phyloP scores from a whole-genome alignment of 2,329 filamentous ascomycete genomes.

The Cytospora mali region DNA sequence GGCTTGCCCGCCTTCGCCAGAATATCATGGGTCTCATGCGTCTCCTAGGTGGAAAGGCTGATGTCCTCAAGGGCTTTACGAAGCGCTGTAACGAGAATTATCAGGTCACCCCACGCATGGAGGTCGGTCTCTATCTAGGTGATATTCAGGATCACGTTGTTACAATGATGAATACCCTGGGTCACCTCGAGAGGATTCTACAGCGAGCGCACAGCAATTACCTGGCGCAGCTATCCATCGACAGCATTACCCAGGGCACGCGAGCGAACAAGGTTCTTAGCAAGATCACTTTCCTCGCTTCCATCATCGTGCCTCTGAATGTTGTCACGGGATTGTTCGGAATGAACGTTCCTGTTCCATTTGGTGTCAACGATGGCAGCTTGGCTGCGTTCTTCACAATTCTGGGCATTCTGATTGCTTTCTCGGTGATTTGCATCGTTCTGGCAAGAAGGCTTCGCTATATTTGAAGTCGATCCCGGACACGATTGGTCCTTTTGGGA shows the following conservation, averaged over 20 bases:
- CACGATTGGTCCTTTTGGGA: neutral
- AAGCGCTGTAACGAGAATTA: slow-evolving; percentile 99
- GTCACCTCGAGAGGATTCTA: slow-evolving; percentile 97
- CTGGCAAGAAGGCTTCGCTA: slow-evolving; percentile 50
- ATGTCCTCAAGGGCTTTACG: slow-evolving; percentile 95
- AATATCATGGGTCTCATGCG: slow-evolving; percentile 93
- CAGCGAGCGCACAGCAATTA: slow-evolving; percentile 95
- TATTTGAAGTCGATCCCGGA: slow-evolving; percentile 40
- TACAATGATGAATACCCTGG: slow-evolving; percentile 96
- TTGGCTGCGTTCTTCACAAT: slow-evolving; percentile 60
- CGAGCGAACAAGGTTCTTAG: slow-evolving; percentile 85
- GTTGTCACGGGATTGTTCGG: slow-evolving; percentile 85
- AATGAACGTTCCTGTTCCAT: slow-evolving; percentile 83
- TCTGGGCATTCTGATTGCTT: slow-evolving; percentile 54
- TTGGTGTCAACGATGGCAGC: slow-evolving; percentile 49
- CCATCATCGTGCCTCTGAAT: slow-evolving; percentile 94
- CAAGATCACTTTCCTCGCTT: slow-evolving; percentile 93
- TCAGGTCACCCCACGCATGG: slow-evolving; percentile 90
- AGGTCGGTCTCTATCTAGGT: slow-evolving; percentile 93
- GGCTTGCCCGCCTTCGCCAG: slow-evolving; percentile 89
- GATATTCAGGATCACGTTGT: slow-evolving; percentile 99
- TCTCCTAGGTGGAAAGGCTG: slow-evolving; percentile 93
- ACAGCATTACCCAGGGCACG: slow-evolving; percentile 86
- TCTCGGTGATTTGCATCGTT: slow-evolving; percentile 51
- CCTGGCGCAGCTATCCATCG: slow-evolving; percentile 89